A percentile compares a stretch with the other conserved stretches of the same genome.
Evolutionary conservation across 129 eudicot species (phyloP).

Genomic region (Tagetes erecta): DNA sequence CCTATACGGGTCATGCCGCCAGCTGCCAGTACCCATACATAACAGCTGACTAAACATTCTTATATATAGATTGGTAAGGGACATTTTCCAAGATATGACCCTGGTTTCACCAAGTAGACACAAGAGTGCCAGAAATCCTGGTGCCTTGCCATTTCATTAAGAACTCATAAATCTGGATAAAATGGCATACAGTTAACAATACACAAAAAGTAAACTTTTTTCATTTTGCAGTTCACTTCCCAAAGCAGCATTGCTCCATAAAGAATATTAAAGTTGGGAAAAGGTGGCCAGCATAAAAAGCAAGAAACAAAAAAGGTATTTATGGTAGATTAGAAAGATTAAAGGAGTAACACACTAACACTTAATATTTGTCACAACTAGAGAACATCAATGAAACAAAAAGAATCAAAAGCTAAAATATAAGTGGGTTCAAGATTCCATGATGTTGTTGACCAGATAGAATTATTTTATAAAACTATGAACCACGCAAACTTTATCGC

Average conservation of each 20-base stretch:
- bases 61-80: neutral
- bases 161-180: constrained; percentile 19
- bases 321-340: constrained; percentile 28
- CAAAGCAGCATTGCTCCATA: constrained; percentile 22
- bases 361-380: constrained; percentile 16
- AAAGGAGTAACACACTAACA: constrained; percentile 20
- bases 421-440: constrained; percentile 32
- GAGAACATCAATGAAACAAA: constrained; percentile 30
- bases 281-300: constrained; percentile 42
- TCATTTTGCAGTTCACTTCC: constrained; percentile 30
- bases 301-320: constrained; percentile 36
- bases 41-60: constrained; percentile 2
- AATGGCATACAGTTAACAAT: constrained; percentile 13
- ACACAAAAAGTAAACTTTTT: constrained; percentile 9
- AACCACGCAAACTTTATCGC: constrained; percentile 19
- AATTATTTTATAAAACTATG: neutral
- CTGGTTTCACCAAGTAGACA: constrained; percentile 32
- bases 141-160: constrained; percentile 21
- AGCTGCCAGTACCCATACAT: constrained; percentile 7
- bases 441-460: constrained; percentile 16
- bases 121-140: constrained; percentile 35
- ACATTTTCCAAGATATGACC: constrained; percentile 24
- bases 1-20: constrained; percentile 2
- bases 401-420: constrained; percentile 16
- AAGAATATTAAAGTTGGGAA: constrained; percentile 32